Evolutionary conservation across 768 basidiomycete species (phyloP), one percentile per base, ranked within the genome.

Genomic region (Hygrocybe coccinea): DNA sequence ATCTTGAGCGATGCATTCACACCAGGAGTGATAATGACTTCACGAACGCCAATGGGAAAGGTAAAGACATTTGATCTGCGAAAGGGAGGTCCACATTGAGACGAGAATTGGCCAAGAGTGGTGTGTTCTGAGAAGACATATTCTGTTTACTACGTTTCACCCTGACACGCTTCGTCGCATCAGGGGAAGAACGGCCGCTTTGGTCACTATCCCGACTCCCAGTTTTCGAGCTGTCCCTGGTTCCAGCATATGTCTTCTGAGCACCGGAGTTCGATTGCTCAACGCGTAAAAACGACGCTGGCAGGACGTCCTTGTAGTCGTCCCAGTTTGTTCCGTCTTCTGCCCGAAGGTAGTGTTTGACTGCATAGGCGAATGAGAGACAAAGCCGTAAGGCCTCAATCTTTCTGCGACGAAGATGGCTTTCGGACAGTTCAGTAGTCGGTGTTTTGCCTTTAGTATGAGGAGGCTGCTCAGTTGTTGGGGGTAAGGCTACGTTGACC

Each of bases 331-430:
- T 68, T 2, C 92, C 89, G 64, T 90, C 89, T 60, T 92, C 87
- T 49, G 84, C 89, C 43, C 91, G 88, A 49, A 94, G 78, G 67
- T 94, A 92, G 67, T 95, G 78, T 50, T 94, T 86, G 55, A 81
- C 82, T 2, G 89, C 82, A 64, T 81, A 86, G 8, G 84, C 84
- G 66, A 90, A 92, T 5, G 83, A 79, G 7, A 87, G 73, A 37
- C 81, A 78, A 35, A 91, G 80, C 55, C 80, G 84, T 47, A 97
- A 66, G 21, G 80, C 75, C 60, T 91, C 82, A 9, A 81, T 76
- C 71, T 97, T 97, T 61, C 78, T 74, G 63, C 75, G 77, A 43
- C 75, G 81, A 38, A 89, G 76, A 57, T 89, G 82, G 22, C 65
- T 57, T 3, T 74, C 66, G 5, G 80, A 82, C 21, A 84, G 58